A percentile compares a stretch with the other conserved stretches of the same genome.
Conservation (phyloP, 108 stramenopile genomes). For the Cyclotella baltica region DNA sequence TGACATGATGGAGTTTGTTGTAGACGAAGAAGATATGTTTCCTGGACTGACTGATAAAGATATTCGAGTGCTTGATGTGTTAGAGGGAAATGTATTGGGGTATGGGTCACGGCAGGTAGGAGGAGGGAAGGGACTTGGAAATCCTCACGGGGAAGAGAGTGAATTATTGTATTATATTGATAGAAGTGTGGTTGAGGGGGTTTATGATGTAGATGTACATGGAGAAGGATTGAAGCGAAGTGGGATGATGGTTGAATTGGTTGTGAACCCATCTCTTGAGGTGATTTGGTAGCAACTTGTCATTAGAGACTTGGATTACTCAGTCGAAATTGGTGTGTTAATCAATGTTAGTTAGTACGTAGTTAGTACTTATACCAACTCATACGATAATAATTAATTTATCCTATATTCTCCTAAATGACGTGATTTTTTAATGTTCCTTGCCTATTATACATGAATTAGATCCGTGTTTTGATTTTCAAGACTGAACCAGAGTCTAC, state of each 20-base stretch:
- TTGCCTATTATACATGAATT: no score
- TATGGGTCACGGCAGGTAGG: slow-evolving; percentile 81
- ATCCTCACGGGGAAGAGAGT: slow-evolving; percentile 89
- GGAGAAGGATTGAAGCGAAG: background rate
- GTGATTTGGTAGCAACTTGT: slow-evolving; percentile 60
- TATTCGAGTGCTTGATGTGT: slow-evolving; percentile 31
- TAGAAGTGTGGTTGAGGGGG: slow-evolving; percentile 54
- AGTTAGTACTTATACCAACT: no score
- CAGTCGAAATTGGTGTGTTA: background rate
- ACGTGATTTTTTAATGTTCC: no score
- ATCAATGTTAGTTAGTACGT: no score
- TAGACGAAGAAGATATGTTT: slow-evolving; percentile 78
- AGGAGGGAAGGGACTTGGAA: slow-evolving; percentile 73
- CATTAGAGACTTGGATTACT: background rate
- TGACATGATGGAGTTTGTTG: slow-evolving; percentile 72
- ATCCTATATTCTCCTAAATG: no score
- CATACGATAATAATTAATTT: no score
- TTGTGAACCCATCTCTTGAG: slow-evolving; percentile 73
- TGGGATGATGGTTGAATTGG: slow-evolving; percentile 39
- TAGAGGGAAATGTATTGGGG: slow-evolving; percentile 51
- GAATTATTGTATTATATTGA: slow-evolving; percentile 83
- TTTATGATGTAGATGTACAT: slow-evolving; percentile 13
- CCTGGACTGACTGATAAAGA: slow-evolving; percentile 40
- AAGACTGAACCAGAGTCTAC: no score
- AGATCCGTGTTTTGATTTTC: no score